phyloP scores from a whole-genome alignment of 2,329 filamentous ascomycete genomes.

The Cercospora beticola region DNA sequence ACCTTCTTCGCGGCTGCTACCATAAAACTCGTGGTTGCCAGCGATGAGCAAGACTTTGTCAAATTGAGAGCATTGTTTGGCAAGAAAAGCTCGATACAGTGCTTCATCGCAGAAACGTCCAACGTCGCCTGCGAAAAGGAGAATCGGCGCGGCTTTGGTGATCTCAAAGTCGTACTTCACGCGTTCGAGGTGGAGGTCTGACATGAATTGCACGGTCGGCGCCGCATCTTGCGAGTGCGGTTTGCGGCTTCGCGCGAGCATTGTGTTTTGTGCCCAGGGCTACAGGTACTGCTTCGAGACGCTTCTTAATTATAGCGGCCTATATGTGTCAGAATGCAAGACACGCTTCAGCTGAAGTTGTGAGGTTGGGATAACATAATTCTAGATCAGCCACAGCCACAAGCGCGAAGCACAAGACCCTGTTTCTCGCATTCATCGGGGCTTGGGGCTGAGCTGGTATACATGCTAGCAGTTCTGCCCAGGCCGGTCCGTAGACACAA shows the following conservation, averaged over 20 bases:
- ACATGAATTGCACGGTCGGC: conserved; percentile 44
- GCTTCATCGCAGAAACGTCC: conserved; percentile 52
- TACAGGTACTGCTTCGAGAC: not conserved
- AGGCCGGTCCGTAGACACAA: not conserved
- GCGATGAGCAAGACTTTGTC: conserved; percentile 51
- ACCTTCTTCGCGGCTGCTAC: conserved; percentile 42
- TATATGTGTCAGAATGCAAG: not conserved
- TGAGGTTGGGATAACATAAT: not conserved
- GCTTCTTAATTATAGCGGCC: not conserved
- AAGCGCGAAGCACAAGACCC: not conserved
- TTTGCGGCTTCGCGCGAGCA: not conserved
- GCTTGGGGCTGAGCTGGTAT: not conserved
- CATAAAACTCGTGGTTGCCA: conserved; percentile 58
- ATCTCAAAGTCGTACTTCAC: conserved; percentile 43
- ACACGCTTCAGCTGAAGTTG: not conserved
- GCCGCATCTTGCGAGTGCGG: not conserved
- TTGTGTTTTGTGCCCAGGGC: not conserved
- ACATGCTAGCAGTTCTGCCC: not conserved
- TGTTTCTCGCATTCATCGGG: not conserved
- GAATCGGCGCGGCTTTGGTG: conserved; percentile 39
- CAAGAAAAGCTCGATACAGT: conserved; percentile 48
- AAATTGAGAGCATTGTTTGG: conserved; percentile 45
- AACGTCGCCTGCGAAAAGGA: conserved; percentile 54
- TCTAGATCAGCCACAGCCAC: not conserved
- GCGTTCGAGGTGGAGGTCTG: conserved; percentile 54